phyloP scores from a whole-genome alignment of 768 basidiomycete species.

The Holtermannia corniformis region DNA sequence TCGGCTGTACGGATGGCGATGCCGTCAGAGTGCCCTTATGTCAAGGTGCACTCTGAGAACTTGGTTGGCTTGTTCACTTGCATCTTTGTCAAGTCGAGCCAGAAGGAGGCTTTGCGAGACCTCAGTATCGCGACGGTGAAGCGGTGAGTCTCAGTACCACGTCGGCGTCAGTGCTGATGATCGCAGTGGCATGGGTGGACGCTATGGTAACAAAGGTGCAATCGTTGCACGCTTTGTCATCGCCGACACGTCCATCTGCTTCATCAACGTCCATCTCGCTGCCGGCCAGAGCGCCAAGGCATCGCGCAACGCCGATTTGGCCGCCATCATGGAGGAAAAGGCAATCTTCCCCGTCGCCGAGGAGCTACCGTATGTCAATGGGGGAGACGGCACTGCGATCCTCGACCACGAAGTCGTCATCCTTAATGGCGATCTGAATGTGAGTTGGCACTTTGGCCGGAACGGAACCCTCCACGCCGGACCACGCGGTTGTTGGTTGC shows the following conservation, averaged over 20 bases:
- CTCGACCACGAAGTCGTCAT: slow-evolving; percentile 92
- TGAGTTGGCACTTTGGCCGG: slow-evolving; percentile 7
- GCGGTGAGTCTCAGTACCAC: slow-evolving; percentile 31
- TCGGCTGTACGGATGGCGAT: slow-evolving; percentile 63
- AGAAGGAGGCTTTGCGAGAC: slow-evolving; percentile 56
- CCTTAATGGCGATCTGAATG: slow-evolving; percentile 87
- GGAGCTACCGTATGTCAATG: slow-evolving; percentile 62
- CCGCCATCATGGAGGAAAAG: slow-evolving; percentile 75
- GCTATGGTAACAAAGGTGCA: slow-evolving; percentile 94
- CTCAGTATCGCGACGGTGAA: slow-evolving; percentile 73
- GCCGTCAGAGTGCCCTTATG: slow-evolving; percentile 65
- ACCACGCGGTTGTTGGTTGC: neutral
- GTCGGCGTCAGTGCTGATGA: neutral
- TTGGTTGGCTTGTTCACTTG: slow-evolving; percentile 78
- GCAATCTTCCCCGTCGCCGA: slow-evolving; percentile 51
- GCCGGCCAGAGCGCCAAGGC: slow-evolving; percentile 70
- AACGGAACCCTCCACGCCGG: neutral
- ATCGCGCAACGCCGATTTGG: slow-evolving; percentile 75
- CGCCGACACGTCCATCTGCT: slow-evolving; percentile 85
- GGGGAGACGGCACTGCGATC: slow-evolving; percentile 86
- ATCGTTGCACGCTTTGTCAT: slow-evolving; percentile 79
- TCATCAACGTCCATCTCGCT: slow-evolving; percentile 96
- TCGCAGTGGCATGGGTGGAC: slow-evolving; percentile 69
- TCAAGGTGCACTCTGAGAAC: slow-evolving; percentile 73
- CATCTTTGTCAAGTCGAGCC: slow-evolving; percentile 56